These are phyloP conservation scores for Cordyceps militaris DNA, from an alignment of 2,329 filamentous ascomycete species.

Conservation along the genomic window DNA sequence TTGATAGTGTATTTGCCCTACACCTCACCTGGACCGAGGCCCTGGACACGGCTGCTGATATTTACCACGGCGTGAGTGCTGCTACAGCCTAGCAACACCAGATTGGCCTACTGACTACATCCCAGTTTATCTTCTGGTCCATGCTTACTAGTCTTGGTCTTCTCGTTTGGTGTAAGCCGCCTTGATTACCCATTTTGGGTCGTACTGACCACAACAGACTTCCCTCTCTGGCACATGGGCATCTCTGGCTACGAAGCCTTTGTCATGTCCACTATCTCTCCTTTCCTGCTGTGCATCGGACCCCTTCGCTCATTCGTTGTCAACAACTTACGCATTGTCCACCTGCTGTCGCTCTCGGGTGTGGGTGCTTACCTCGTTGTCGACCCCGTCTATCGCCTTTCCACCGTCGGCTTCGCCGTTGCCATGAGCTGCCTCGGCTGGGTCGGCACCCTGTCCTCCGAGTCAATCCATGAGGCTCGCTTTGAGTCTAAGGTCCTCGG, in stretches of 20 bases:
- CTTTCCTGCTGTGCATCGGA: slow-evolving; percentile 66
- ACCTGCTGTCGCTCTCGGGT: slow-evolving; percentile 71
- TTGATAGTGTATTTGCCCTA: slow-evolving; percentile 61
- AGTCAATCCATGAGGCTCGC: slow-evolving; percentile 64
- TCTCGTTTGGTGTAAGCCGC: slow-evolving; percentile 82
- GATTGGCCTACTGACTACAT: slow-evolving; percentile 14
- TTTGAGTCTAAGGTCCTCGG: slow-evolving; percentile 78
- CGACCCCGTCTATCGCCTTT: slow-evolving; percentile 68
- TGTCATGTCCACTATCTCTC: slow-evolving; percentile 77
- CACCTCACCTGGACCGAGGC: slow-evolving; percentile 68
- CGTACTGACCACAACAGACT: slow-evolving; percentile 48
- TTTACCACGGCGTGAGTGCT: slow-evolving; percentile 79
- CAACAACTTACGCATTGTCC: slow-evolving; percentile 61
- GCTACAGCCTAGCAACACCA: not conserved
- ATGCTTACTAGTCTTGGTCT: slow-evolving; percentile 84
- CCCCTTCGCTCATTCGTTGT: slow-evolving; percentile 61
- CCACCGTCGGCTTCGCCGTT: slow-evolving; percentile 73
- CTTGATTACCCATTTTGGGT: too few relatives aligned
- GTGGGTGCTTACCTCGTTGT: slow-evolving; percentile 72
- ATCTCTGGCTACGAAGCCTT: slow-evolving; percentile 93
- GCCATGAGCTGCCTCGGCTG: slow-evolving; percentile 75
- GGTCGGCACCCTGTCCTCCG: slow-evolving; percentile 73
- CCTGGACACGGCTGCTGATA: slow-evolving; percentile 75
- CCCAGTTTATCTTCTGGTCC: slow-evolving; percentile 89
- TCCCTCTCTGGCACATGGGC: slow-evolving; percentile 98